Evolutionary conservation across 2,329 filamentous ascomycete genomes (phyloP).

Genomic region (Myriangium duriaei): DNA sequence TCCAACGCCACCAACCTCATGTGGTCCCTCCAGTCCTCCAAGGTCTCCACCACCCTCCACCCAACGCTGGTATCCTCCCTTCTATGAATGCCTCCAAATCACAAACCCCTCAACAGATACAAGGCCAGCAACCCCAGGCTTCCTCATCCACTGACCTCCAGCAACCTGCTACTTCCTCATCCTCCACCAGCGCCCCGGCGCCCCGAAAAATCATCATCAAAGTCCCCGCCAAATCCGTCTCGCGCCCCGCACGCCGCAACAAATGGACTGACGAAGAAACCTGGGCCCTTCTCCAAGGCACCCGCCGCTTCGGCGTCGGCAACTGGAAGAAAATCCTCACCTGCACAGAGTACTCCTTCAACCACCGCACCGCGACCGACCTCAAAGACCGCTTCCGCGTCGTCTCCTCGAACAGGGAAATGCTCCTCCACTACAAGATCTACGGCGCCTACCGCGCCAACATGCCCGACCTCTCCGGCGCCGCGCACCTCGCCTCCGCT

Average conservation of each 20-base stretch:
- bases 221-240: neutral
- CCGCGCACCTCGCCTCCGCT: constrained; percentile 3
- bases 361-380: constrained; percentile 47
- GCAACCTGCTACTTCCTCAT: constrained; percentile 13
- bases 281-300: constrained; percentile 43
- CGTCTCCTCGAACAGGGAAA: constrained; percentile 8
- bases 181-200: constrained; percentile 12
- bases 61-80: constrained; percentile 47
- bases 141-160: constrained; percentile 2
- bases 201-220: constrained; percentile 24
- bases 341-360: constrained; percentile 44
- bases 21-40: constrained; percentile 41
- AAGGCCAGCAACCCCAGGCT: neutral
- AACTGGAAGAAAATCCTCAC: constrained; percentile 52
- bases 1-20: constrained; percentile 19
- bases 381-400: constrained; percentile 42
- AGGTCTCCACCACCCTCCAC: constrained; percentile 51
- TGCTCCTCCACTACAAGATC: constrained; percentile 7
- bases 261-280: constrained; percentile 54
- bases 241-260: constrained; percentile 22
- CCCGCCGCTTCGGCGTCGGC: constrained; percentile 48
- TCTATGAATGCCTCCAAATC: constrained; percentile 41
- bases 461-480: constrained; percentile 1
- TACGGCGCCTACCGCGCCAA: constrained; percentile 6
- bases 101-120: constrained; percentile 4